Conservation (phyloP, 192 early-diverging fungal genomes). For the Helicostylum pulchrum region DNA sequence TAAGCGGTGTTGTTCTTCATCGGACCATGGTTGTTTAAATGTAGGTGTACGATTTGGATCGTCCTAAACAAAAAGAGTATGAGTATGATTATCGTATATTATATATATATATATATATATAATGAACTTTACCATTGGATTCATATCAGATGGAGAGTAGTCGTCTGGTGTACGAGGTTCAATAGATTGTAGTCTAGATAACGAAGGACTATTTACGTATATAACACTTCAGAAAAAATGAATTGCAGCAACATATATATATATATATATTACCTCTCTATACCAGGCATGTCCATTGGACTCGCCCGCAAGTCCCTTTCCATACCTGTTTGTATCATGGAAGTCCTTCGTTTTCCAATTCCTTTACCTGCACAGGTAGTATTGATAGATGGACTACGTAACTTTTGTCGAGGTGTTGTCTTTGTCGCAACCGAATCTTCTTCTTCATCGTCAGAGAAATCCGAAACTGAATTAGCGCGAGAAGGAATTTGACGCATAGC, state of each 20-base stretch:
- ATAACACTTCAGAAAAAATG: background rate
- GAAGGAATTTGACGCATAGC: slow-evolving; percentile 20
- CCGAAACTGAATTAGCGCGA: slow-evolving; percentile 25
- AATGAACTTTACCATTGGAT: background rate
- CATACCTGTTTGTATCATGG: background rate
- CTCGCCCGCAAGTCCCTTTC: slow-evolving; percentile 10
- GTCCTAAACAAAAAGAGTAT: slow-evolving; percentile 4
- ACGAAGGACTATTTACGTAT: background rate
- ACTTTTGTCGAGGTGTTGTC: background rate
- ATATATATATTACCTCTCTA: background rate
- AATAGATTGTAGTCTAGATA: slow-evolving; percentile 8
- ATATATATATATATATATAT: no score
- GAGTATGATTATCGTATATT: background rate
- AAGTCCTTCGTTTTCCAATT: slow-evolving; percentile 26
- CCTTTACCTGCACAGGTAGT: slow-evolving; percentile 17
- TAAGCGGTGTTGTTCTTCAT: slow-evolving; percentile 61
- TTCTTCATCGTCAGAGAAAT: slow-evolving; percentile 28
- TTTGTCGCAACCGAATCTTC: background rate
- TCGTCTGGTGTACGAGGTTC: slow-evolving; percentile 22
- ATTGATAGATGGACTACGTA: background rate
- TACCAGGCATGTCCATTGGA: slow-evolving; percentile 3
- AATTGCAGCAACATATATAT: background rate
- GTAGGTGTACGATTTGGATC: slow-evolving; percentile 46
- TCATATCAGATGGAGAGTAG: background rate
- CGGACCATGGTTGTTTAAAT: slow-evolving; percentile 68